phyloP scores from a whole-genome alignment of 1,139 yeast species.

The Sugiyamaella pinicola region DNA sequence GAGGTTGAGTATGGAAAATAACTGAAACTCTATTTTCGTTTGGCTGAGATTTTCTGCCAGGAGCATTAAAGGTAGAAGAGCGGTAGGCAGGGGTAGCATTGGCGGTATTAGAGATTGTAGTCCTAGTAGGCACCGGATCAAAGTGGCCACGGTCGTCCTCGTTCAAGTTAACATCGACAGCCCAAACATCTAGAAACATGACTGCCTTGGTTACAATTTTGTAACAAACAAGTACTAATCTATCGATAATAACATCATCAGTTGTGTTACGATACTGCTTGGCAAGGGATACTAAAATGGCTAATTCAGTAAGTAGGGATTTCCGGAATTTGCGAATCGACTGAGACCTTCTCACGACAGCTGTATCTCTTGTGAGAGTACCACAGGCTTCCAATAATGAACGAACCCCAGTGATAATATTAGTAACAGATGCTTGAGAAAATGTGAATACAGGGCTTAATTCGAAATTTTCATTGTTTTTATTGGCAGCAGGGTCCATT shows the following conservation, averaged over 20 bases:
- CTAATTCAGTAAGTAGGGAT: conserved; percentile 85
- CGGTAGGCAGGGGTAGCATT: conserved; percentile 14
- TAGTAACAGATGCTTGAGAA: conserved; percentile 51
- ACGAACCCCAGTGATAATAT: conserved; percentile 82
- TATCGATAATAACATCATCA: conserved; percentile 64
- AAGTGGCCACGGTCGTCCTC: conserved; percentile 47
- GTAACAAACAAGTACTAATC: conserved; percentile 69
- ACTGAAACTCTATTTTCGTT: conserved; percentile 36
- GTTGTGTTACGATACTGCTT: conserved; percentile 78
- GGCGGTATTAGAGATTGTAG: conserved; percentile 8
- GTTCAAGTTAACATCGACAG: conserved; percentile 42
- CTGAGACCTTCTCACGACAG: conserved; percentile 70
- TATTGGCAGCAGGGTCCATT: conserved; percentile 16
- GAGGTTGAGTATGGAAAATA: conserved; percentile 51
- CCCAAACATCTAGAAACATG: conserved; percentile 75
- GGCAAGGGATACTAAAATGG: conserved; percentile 82
- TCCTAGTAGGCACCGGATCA: conserved; percentile 3
- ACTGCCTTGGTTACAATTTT: conserved; percentile 76
- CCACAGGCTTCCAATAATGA: conserved; percentile 73
- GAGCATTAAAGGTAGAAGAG: conserved; percentile 13
- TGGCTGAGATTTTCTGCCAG: conserved; percentile 1
- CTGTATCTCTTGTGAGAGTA: conserved; percentile 81
- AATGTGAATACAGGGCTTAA: conserved; percentile 35
- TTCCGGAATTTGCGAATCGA: conserved; percentile 74
- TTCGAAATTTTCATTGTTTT: neutral